phyloP scores from a whole-genome alignment of 495 filamentous ascomycete genomes.

The Neurospora tetrasperma region DNA sequence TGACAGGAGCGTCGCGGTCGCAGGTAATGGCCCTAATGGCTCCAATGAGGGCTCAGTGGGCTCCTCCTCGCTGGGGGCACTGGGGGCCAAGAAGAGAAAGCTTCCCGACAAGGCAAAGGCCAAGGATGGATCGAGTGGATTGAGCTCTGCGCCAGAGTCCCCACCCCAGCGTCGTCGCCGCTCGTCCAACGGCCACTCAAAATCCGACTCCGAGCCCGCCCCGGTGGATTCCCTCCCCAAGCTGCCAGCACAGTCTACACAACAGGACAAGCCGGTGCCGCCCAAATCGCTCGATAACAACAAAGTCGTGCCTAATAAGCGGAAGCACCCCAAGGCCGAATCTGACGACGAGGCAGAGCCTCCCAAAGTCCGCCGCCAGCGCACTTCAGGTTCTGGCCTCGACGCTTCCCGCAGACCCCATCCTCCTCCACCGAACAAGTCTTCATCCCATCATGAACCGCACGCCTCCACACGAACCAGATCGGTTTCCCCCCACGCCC shows the following conservation, averaged over 20 bases:
- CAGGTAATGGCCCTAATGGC: constrained; percentile 8
- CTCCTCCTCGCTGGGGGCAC: constrained; percentile 17
- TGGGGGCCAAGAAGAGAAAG: constrained; percentile 40
- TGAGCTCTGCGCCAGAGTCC: constrained; percentile 46
- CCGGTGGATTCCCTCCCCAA: constrained; percentile 24
- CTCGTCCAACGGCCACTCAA: constrained; percentile 30
- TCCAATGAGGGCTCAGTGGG: constrained; percentile 8
- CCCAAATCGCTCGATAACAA: constrained; percentile 23
- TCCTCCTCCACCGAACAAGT: constrained; percentile 9
- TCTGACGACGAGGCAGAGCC: constrained; percentile 40
- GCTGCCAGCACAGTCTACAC: constrained; percentile 15
- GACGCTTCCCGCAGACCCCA: constrained; percentile 25
- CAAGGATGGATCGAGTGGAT: constrained; percentile 41
- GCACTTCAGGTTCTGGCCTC: constrained; percentile 32
- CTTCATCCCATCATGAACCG: constrained; percentile 26
- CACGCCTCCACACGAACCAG: constrained; percentile 37
- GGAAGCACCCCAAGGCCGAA: constrained; percentile 35
- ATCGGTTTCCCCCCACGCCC: constrained; percentile 53
- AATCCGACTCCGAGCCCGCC: constrained; percentile 37
- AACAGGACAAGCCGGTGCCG: constrained; percentile 20
- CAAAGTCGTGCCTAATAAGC: constrained; percentile 30
- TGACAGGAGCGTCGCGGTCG: constrained; percentile 13
- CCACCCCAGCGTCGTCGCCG: constrained; percentile 31
- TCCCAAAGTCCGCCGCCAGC: constrained; percentile 38
- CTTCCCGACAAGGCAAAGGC: constrained; percentile 29